A percentile compares a stretch with the other conserved stretches of the same genome.
phyloP scores from a whole-genome alignment of 2,329 filamentous ascomycete species.

The Elsinoe arachidis region DNA sequence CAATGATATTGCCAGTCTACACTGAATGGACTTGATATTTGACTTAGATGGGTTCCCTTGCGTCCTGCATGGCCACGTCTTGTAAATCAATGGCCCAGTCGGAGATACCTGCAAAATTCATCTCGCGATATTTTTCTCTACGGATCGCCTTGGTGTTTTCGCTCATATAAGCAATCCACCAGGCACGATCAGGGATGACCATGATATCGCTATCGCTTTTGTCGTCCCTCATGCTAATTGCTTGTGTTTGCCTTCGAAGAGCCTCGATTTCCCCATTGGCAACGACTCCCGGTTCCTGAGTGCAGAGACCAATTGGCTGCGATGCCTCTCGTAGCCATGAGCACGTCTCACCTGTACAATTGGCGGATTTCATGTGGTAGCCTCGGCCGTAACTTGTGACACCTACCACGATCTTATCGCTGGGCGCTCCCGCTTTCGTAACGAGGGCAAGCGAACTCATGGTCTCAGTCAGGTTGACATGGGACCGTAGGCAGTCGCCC shows the following conservation, averaged over 20 bases:
- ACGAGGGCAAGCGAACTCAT: conserved; percentile 18
- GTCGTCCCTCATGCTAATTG: conserved; percentile 13
- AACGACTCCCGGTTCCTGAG: conserved; percentile 27
- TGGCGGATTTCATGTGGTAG: conserved; percentile 30
- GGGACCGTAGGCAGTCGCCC: conserved; percentile 24
- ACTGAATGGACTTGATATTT: no score
- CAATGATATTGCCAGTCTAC: no score
- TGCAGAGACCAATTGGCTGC: conserved; percentile 20
- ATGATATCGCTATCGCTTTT: conserved; percentile 15
- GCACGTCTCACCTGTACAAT: conserved; percentile 23
- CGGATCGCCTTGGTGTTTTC: conserved; percentile 22
- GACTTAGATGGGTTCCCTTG: no score
- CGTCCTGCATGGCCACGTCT: no score
- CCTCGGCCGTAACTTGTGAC: conserved; percentile 28
- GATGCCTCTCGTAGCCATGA: conserved; percentile 15
- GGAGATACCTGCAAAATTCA: conserved; percentile 27
- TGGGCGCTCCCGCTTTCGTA: conserved; percentile 17
- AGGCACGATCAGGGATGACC: conserved; percentile 9
- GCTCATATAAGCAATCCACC: conserved; percentile 22
- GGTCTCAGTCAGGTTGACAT: conserved; percentile 23
- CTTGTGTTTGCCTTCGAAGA: conserved; percentile 20
- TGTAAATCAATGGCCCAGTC: conserved; percentile 34
- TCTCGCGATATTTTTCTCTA: conserved; percentile 15
- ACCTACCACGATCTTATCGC: conserved; percentile 30
- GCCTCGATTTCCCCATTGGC: conserved; percentile 26